phyloP scores from a whole-genome alignment of 2,329 filamentous ascomycete species.

The Verticillium albo-atrum region DNA sequence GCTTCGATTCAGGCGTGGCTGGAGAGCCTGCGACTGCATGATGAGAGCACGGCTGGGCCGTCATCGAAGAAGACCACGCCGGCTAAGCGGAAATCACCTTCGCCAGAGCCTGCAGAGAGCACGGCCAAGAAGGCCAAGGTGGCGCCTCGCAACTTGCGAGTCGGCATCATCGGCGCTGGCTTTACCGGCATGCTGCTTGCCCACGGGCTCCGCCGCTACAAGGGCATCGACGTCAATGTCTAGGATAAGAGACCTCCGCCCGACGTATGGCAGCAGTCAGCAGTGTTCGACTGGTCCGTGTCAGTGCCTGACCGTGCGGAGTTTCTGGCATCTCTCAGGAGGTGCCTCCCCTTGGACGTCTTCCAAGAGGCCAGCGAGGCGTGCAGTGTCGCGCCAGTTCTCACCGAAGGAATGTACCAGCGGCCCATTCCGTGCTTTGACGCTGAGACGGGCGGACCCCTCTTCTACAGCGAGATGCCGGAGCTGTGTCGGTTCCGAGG shows the following conservation, averaged over 20 bases:
- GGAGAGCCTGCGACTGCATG: neutral
- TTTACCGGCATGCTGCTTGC: neutral
- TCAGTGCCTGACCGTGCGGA: neutral
- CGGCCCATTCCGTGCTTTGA: neutral
- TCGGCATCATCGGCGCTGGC: neutral
- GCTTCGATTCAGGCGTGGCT: neutral
- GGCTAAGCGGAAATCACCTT: neutral
- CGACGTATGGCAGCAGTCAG: neutral
- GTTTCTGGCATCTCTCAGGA: neutral
- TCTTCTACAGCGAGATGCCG: neutral
- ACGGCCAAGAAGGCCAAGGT: neutral
- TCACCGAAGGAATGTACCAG: neutral
- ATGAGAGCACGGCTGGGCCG: neutral
- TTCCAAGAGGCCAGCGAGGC: neutral
- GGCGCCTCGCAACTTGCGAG: neutral
- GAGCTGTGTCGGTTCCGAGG: neutral
- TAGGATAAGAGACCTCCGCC: neutral
- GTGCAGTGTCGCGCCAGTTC: neutral
- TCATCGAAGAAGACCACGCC: neutral
- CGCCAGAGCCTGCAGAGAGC: neutral
- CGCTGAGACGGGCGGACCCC: neutral
- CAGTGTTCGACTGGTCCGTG: neutral
- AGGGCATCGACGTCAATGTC: neutral
- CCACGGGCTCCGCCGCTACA: neutral
- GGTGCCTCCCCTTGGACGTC: neutral